Evolutionary conservation across 257 asterid genomes (phyloP).

Genomic region (Mentha longifolia): DNA sequence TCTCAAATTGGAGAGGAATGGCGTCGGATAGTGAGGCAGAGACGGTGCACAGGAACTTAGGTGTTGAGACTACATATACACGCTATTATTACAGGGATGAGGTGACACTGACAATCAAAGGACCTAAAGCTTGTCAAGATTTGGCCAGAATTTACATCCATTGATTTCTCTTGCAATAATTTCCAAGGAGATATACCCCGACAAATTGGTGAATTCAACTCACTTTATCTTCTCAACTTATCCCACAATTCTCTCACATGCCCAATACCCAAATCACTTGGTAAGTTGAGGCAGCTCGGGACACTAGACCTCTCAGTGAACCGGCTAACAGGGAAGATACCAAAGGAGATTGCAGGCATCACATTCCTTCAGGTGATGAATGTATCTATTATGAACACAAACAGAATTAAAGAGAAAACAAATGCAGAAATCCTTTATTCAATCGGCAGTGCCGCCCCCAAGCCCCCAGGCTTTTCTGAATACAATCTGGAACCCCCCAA

Average conservation of each 20-base stretch:
- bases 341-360: background rate
- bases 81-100: too few species aligned
- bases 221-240: constrained; percentile 29
- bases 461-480: too few species aligned
- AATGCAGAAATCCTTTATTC: too few species aligned
- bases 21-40: too few species aligned
- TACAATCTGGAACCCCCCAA: too few species aligned
- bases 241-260: constrained; percentile 48
- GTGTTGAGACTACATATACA: too few species aligned
- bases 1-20: background rate
- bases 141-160: constrained; percentile 35
- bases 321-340: background rate
- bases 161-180: constrained; percentile 56
- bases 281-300: constrained; percentile 43
- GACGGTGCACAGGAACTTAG: too few species aligned
- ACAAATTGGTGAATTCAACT: constrained; percentile 43
- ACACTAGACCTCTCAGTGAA: constrained; percentile 42
- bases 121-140: constrained; percentile 34
- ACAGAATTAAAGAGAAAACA: too few species aligned
- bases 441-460: too few species aligned
- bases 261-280: constrained; percentile 38
- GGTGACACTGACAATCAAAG: constrained; percentile 39
- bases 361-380: background rate
- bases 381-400: too few species aligned
- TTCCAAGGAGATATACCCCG: constrained; percentile 42